A percentile compares a stretch with the other conserved stretches of the same genome.
phyloP scores from a whole-genome alignment of 495 filamentous ascomycete genomes.

The Clavariopsis aquatica region DNA sequence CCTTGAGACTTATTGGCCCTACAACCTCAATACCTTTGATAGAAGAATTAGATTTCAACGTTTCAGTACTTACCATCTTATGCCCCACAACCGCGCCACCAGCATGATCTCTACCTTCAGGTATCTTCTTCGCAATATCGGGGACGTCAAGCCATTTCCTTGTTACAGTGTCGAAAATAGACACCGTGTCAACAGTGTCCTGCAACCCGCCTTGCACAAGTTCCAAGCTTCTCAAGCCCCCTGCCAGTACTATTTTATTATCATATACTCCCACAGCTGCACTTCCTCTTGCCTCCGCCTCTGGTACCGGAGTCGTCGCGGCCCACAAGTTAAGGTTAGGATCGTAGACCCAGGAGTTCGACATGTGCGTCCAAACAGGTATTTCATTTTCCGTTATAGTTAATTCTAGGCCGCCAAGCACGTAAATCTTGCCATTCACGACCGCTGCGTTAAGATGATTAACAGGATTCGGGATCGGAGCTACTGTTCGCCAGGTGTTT shows the following conservation, averaged over 20 bases:
- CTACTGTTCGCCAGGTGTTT: constrained; percentile 40
- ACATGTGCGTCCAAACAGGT: constrained; percentile 31
- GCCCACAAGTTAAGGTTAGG: constrained; percentile 32
- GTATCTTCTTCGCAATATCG: constrained; percentile 32
- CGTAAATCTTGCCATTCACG: constrained; percentile 45
- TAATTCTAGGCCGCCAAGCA: constrained; percentile 43
- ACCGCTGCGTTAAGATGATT: constrained; percentile 46
- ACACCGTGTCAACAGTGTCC: constrained; percentile 34
- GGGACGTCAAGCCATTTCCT: constrained; percentile 36
- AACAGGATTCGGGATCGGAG: constrained; percentile 39
- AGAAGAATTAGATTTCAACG: no score
- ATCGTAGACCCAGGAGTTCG: constrained; percentile 24
- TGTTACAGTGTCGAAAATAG: constrained; percentile 42
- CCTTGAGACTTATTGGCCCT: no score
- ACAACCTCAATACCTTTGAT: no score
- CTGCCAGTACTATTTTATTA: constrained; percentile 31
- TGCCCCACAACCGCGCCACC: constrained; percentile 41
- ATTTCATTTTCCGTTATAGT: not conserved
- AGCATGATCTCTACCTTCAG: constrained; percentile 46
- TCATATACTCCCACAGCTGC: constrained; percentile 35
- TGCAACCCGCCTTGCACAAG: not conserved
- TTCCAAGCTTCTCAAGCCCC: constrained; percentile 26
- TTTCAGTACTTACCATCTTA: no score
- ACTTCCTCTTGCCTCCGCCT: constrained; percentile 30
- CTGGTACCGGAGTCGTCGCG: constrained; percentile 34